These are phyloP conservation scores for Clonostachys sp. DNA, from an alignment of 2,329 filamentous ascomycete species.

Conservation along the genomic window DNA sequence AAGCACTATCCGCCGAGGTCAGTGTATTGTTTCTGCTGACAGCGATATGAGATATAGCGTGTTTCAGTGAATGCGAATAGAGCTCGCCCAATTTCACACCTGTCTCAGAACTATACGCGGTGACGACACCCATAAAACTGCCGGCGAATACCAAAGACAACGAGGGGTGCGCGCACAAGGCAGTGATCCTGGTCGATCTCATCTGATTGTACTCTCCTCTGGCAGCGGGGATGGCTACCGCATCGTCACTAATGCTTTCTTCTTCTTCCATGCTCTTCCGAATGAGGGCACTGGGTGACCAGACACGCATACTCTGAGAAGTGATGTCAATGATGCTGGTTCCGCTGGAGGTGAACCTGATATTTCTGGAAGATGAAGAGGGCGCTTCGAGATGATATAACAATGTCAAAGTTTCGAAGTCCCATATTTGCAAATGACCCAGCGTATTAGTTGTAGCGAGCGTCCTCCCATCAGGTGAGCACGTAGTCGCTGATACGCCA, in stretches of 20 bases:
- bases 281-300: conserved; percentile 12
- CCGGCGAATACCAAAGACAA: conserved; percentile 7
- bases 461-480: conserved; percentile 10
- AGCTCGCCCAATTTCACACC: background rate
- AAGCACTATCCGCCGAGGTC: no score
- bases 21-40: no score
- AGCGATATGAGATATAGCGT: no score
- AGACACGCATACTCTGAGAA: conserved; percentile 12
- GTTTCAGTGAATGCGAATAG: background rate
- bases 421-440: conserved; percentile 11
- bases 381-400: conserved; percentile 10
- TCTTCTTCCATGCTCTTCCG: conserved; percentile 11
- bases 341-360: conserved; percentile 11
- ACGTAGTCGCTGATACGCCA: conserved; percentile 5
- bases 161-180: conserved; percentile 5
- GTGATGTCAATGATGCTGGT: conserved; percentile 9
- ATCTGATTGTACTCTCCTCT: conserved; percentile 7
- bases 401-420: conserved; percentile 10
- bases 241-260: conserved; percentile 7
- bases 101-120: background rate
- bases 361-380: conserved; percentile 5
- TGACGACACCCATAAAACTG: conserved; percentile 7
- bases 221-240: background rate
- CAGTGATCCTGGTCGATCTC: conserved; percentile 7
- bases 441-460: conserved; percentile 8